phyloP scores from a whole-genome alignment of 2,329 filamentous ascomycete species.

The Pseudopyricularia cyperi region DNA sequence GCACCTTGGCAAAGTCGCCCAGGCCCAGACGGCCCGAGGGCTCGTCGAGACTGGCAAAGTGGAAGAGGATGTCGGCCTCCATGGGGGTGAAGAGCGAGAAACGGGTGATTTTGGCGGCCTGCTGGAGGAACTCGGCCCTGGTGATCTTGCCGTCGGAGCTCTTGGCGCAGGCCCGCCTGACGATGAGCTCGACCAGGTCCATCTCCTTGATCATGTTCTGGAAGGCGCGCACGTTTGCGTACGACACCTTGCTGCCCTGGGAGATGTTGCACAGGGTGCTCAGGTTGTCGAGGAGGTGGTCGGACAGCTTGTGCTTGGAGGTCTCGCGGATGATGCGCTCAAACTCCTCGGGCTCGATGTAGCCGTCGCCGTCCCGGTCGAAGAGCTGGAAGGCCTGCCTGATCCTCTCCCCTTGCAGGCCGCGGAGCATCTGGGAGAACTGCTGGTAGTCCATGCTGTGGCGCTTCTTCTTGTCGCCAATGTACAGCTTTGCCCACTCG shows the following conservation, averaged over 20 bases:
- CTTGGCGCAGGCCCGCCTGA: slow-evolving; percentile 74
- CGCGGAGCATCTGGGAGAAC: slow-evolving; percentile 96
- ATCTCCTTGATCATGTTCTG: slow-evolving; percentile 97
- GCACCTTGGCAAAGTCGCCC: slow-evolving; percentile 81
- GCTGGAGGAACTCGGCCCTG: slow-evolving; percentile 83
- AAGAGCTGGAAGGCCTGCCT: slow-evolving; percentile 88
- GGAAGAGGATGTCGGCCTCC: slow-evolving; percentile 97
- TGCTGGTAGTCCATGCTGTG: slow-evolving; percentile 91
- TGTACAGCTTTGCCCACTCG: slow-evolving; percentile 91
- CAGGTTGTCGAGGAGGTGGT: slow-evolving; percentile 85
- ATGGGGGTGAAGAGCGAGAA: slow-evolving; percentile 97
- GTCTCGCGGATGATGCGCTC: slow-evolving; percentile 93
- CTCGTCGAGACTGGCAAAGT: slow-evolving; percentile 88
- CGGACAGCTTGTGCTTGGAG: slow-evolving; percentile 88
- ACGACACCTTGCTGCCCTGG: slow-evolving; percentile 83
- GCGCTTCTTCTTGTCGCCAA: slow-evolving; percentile 74
- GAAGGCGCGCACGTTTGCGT: slow-evolving; percentile 94
- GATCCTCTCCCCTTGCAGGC: slow-evolving; percentile 89
- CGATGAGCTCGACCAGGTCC: slow-evolving; percentile 89
- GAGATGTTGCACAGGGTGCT: slow-evolving; percentile 92
- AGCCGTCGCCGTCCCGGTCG: slow-evolving; percentile 84
- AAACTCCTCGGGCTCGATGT: slow-evolving; percentile 91
- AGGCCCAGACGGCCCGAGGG: slow-evolving; percentile 74
- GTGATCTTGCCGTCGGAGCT: slow-evolving; percentile 88
- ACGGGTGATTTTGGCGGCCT: slow-evolving; percentile 78